Evolutionary conservation across 768 basidiomycete genomes (phyloP).

Genomic region (Pleurotus salmoneostramineus): DNA sequence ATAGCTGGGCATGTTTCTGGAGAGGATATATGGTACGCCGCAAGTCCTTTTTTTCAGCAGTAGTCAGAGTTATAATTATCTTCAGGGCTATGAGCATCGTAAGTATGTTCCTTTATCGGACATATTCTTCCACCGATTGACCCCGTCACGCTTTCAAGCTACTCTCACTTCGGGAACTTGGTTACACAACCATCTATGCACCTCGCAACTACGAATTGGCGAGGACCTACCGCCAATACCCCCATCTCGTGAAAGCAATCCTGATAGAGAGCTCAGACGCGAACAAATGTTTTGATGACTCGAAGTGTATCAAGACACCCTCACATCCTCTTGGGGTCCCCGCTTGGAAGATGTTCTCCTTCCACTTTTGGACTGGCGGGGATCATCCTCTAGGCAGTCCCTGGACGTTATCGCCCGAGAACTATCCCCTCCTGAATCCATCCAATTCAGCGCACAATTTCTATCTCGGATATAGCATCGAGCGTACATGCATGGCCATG

Average conservation of each 20-base stretch:
- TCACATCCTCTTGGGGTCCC: slow-evolving; percentile 28
- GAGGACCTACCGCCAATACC: slow-evolving; percentile 15
- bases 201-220: neutral
- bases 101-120: slow-evolving; percentile 4
- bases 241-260: slow-evolving; percentile 25
- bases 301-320: slow-evolving; percentile 20
- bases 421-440: neutral
- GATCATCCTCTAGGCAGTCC: slow-evolving; percentile 17
- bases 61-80: slow-evolving; percentile 11
- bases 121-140: neutral
- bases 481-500: slow-evolving; percentile 19
- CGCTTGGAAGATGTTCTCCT: slow-evolving; percentile 31
- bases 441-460: slow-evolving; percentile 1
- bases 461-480: slow-evolving; percentile 25
- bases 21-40: slow-evolving; percentile 26
- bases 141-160: slow-evolving; percentile 14
- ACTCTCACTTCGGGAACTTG: slow-evolving; percentile 20
- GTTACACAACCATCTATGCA: slow-evolving; percentile 13
- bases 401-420: slow-evolving; percentile 22
- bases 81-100: slow-evolving; percentile 16
- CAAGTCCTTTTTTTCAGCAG: neutral
- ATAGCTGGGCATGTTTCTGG: slow-evolving; percentile 18
- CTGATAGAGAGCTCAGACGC: slow-evolving; percentile 3
- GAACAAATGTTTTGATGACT: neutral
- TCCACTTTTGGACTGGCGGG: slow-evolving; percentile 20